A percentile compares a stretch with the other conserved stretches of the same genome.
Conservation (phyloP, 768 basidiomycete species). For the Tylopilus vinaceipallidus region DNA sequence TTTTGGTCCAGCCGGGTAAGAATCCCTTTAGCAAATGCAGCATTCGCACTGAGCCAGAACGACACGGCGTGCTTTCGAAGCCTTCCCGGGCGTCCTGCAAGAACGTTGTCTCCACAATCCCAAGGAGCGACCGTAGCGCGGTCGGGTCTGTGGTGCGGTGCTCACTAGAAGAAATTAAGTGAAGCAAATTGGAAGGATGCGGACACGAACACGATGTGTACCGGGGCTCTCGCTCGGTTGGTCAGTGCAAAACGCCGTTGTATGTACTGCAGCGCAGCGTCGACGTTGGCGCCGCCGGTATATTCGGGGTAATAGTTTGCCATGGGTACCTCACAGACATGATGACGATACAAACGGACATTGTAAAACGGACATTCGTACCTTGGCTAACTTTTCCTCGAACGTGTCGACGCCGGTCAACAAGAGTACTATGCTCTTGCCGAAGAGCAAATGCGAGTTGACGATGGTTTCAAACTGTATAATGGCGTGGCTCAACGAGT, state of each 20-base stretch:
- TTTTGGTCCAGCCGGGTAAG: background rate
- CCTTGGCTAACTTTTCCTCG: slow-evolving; percentile 2
- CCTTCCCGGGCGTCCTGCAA: background rate
- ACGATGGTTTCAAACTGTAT: background rate
- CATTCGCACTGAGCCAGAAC: background rate
- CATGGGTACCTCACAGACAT: background rate
- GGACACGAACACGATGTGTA: background rate
- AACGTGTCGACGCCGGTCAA: background rate
- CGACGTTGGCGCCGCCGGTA: background rate
- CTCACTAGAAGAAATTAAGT: background rate
- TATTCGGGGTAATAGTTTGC: background rate
- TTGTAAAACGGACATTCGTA: background rate
- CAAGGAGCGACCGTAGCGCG: background rate
- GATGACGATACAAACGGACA: background rate
- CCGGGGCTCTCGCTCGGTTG: background rate
- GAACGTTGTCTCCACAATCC: background rate
- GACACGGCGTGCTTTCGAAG: background rate
- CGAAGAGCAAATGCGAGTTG: background rate
- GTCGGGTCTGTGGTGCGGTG: background rate
- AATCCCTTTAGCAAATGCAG: background rate
- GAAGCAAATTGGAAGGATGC: background rate
- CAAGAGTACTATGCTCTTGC: background rate
- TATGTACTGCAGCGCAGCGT: background rate
- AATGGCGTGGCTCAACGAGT: background rate
- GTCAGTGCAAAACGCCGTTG: background rate